Evolutionary conservation across 176 grass and related monocot genomes (phyloP), one percentile per base, ranked within the genome.

Genomic region (Hordeum marinum): DNA sequence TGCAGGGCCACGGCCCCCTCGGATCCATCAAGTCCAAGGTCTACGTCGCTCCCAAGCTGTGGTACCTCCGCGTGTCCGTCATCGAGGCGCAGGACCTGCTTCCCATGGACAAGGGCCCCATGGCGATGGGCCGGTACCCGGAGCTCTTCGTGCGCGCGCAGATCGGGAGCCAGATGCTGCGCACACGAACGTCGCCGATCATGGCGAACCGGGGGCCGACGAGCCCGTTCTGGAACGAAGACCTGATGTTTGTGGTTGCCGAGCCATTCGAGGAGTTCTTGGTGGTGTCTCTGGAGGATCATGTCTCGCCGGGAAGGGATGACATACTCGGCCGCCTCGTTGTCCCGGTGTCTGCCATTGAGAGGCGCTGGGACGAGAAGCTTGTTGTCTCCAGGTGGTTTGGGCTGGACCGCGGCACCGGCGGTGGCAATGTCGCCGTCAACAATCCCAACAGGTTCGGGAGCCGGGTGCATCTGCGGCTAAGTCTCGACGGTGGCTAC

Each of bases 21-120:
- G 88, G 88, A n/a, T 97, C 95, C 59, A 94, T 97, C 75, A 97
- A 91, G 81, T 94, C 95, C 24, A 91, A 97, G 84, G 95, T 97
- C 0, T 97, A 97, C 29, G 92, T 97, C 9, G 92, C 95, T 1
- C 95, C 95, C 20, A 97, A 97, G 90, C 84, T 97, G 0, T 97
- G 92, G 95, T 97, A 97, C 64, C 93, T 97, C 27, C 92, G 95
- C 14, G 89, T 94, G 42, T 87, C 89, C 1, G 57, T 94, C 58
- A 75, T 97, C 43, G 92, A 97, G 77, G 95, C 88, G 2, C 95
- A 94, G 78, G 95, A 97, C 65, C 45, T 97, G 55, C 58, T 93
- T 61, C 84, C 89, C 1, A 52, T 61, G 61, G 89, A 94, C 68
- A 94, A 94, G 78, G 87, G 46, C 0, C 34, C 83, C 4, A 54